These are phyloP conservation scores for Draba incana DNA, from an alignment of 345 rosid species.

Conservation along the genomic window DNA sequence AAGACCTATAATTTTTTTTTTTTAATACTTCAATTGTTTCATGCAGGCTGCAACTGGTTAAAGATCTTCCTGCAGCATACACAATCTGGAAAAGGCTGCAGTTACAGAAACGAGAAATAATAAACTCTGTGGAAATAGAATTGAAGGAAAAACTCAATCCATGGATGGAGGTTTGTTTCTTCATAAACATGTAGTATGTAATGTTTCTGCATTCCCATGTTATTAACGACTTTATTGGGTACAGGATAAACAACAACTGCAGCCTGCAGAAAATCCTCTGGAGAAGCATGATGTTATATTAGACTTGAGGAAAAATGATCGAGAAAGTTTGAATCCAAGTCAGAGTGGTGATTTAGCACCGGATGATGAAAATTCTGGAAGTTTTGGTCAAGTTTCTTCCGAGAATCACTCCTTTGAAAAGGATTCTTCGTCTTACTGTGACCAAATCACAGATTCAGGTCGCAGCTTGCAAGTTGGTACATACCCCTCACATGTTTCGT, in stretches of 20 bases:
- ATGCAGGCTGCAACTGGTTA: constrained; percentile 70
- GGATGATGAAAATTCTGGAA: constrained; percentile 39
- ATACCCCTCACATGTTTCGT: constrained; percentile 46
- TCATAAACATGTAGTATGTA: not conserved
- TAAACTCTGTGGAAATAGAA: constrained; percentile 64
- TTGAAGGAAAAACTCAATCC: constrained; percentile 50
- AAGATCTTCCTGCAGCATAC: constrained; percentile 75
- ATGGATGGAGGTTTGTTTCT: constrained; percentile 53
- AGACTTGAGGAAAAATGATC: constrained; percentile 41
- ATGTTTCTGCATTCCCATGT: constrained; percentile 12
- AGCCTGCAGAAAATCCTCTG: constrained; percentile 36
- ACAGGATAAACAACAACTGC: constrained; percentile 48
- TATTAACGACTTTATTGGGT: constrained; percentile 1
- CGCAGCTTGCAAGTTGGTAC: constrained; percentile 39
- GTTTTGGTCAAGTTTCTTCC: constrained; percentile 35
- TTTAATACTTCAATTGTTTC: constrained; percentile 21
- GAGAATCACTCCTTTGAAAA: constrained; percentile 20
- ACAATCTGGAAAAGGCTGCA: constrained; percentile 65
- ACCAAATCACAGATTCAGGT: constrained; percentile 39
- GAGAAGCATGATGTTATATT: constrained; percentile 40
- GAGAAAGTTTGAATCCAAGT: constrained; percentile 38
- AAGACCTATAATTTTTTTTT: constrained; percentile 21
- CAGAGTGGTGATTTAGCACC: constrained; percentile 43
- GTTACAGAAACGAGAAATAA: constrained; percentile 52
- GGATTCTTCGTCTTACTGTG: constrained; percentile 24